Evolutionary conservation across 2,329 filamentous ascomycete species (phyloP), one percentile per base, ranked within the genome.

Genomic region (Cercospora beticola): DNA sequence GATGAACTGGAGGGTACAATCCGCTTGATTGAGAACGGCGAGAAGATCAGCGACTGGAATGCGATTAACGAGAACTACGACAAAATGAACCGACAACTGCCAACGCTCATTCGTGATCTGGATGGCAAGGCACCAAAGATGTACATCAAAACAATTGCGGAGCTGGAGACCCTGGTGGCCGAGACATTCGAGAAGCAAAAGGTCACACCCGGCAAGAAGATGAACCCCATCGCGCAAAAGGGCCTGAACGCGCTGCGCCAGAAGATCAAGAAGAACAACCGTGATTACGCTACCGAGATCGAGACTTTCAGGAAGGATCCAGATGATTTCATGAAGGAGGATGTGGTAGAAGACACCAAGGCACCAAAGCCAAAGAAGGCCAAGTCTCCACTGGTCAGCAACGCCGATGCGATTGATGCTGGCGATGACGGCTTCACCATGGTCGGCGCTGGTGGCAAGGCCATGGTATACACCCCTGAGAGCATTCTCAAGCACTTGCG

Each of bases 231-330:
- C 78, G 96, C 94, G 79, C 91, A 93, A 73, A 92, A 93, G 83
- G 93, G 94, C 77, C 88, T 99, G 78, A 99, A 98, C 81, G 93
- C 94, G 71, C 92, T 98, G 78, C 97, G 97, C 84, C 95, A 99
- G 82, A 94, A 94, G 84, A 93, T 99, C 85, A 94, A 94, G 88
- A 98, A 97, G 88, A 94, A 94, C 84, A 97, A 94, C 87, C 96
- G 97, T 84, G 94, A 98, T 73, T 94, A 94, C 83, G 88, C 92
- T 78, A 85, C 87, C 71, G 92, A 97, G 78, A 90, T 99, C 76
- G 93, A 97, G 75, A 87, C 90, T 72, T 99, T 94, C 85, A 87
- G 92, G 74, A 90, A 88, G 72, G 89, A 97, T 81, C 93, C 94
- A 81, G 93, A 94, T 72, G 89, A 84, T 18, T 98, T 90, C 83